Evolutionary conservation across 2,329 filamentous ascomycete species (phyloP).

Genomic region (Aspergillus latus): DNA sequence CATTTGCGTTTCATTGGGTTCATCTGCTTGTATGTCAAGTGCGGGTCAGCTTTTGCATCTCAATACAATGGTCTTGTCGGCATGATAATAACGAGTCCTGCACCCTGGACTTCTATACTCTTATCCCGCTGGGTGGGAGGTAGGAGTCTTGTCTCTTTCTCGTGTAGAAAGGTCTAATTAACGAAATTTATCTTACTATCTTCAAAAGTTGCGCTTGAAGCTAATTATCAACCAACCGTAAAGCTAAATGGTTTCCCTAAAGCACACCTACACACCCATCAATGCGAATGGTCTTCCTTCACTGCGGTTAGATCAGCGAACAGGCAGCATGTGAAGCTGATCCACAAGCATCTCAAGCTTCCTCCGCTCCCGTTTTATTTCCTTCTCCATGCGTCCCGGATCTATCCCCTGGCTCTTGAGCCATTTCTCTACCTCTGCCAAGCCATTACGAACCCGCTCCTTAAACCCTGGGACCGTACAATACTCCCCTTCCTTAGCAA

Average conservation of each 20-base stretch:
- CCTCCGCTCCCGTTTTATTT: constrained; percentile 46
- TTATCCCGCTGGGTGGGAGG: constrained; percentile 7
- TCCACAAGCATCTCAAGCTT: constrained; percentile 46
- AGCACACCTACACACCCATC: neutral
- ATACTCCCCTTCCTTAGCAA: constrained; percentile 24
- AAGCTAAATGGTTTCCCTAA: neutral
- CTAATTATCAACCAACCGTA: neutral
- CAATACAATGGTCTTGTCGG: constrained; percentile 43
- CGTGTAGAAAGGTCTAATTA: constrained; percentile 23
- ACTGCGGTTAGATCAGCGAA: too few relatives aligned
- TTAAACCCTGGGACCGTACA: constrained; percentile 35
- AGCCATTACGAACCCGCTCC: constrained; percentile 26
- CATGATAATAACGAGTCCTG: constrained; percentile 26
- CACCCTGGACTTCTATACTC: constrained; percentile 11
- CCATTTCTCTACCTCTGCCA: constrained; percentile 29
- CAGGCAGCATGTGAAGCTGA: neutral
- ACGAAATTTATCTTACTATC: constrained; percentile 23
- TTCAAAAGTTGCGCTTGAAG: neutral
- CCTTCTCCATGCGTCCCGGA: constrained; percentile 23
- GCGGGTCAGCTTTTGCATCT: constrained; percentile 42
- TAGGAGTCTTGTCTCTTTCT: constrained; percentile 16
- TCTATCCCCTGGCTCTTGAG: constrained; percentile 29
- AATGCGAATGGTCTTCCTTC: too few relatives aligned
- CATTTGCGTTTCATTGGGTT: constrained; percentile 28
- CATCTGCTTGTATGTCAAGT: constrained; percentile 42